Conservation (phyloP, 2,329 filamentous ascomycete genomes). For the Grosmannia penicillata region DNA sequence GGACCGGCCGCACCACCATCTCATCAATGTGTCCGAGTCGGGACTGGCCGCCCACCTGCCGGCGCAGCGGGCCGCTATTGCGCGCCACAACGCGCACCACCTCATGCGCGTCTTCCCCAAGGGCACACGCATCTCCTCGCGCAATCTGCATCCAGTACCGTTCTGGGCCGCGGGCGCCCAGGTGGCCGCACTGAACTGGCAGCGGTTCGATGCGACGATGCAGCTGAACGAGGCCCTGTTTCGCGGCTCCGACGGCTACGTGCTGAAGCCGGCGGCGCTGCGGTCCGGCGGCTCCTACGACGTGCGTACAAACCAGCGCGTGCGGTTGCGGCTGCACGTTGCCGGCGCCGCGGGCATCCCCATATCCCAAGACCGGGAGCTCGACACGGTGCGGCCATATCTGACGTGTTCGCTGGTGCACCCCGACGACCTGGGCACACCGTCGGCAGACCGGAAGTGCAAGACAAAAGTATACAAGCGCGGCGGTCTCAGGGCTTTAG, state of each 20-base stretch:
- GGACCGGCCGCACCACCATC: slow-evolving; percentile 46
- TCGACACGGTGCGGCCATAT: slow-evolving; percentile 45
- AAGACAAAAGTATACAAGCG: slow-evolving; percentile 48
- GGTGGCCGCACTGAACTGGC: slow-evolving; percentile 97
- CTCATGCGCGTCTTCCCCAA: slow-evolving; percentile 88
- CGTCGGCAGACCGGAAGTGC: slow-evolving; percentile 29
- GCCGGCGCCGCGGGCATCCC: slow-evolving; percentile 49
- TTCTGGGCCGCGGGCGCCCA: slow-evolving; percentile 95
- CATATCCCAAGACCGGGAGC: slow-evolving; percentile 31
- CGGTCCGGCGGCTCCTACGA: slow-evolving; percentile 36
- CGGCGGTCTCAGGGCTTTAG: slow-evolving; percentile 28
- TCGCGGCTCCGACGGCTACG: slow-evolving; percentile 67
- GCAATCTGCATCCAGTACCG: slow-evolving; percentile 83
- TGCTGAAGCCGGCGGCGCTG: slow-evolving; percentile 67
- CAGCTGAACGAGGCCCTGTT: slow-evolving; percentile 98
- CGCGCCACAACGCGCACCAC: slow-evolving; percentile 66
- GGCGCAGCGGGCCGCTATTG: slow-evolving; percentile 15
- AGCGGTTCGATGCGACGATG: slow-evolving; percentile 83
- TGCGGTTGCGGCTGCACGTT: slow-evolving; percentile 40
- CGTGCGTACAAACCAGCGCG: slow-evolving; percentile 25
- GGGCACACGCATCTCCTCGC: slow-evolving; percentile 62
- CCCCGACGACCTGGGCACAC: slow-evolving; percentile 18
- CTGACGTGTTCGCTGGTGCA: slow-evolving; percentile 50
- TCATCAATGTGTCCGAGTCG: slow-evolving; percentile 55
- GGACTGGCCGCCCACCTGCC: slow-evolving; percentile 38